Evolutionary conservation across 371 early-diverging fungal species (phyloP), one percentile per base, ranked within the genome.

Genomic region (Mucor saturninus): DNA sequence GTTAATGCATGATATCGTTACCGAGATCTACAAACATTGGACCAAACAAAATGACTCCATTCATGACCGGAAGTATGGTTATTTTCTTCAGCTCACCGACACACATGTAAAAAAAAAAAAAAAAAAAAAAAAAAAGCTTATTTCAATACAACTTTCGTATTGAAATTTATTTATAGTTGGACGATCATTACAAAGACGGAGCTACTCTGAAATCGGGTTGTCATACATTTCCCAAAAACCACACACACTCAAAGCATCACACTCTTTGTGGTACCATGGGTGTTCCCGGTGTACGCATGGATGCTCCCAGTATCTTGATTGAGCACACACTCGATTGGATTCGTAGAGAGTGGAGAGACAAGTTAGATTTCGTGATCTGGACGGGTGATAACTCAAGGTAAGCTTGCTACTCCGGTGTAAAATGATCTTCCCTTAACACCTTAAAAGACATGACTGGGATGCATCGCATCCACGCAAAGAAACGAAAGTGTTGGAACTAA

Each of bases 311-410:
- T 9, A 64, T 73, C 3, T 78, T 93, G 30, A 67, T 87, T 26
- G 78, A 91, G 42, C 83, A 86, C 3, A 91, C 92, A 0, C 74
- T 89, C 52, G 79, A 86, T 9, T 88, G 90, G 82, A 68, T 93
- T 46, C 71, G 70, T n/a, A 58, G 65, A n/a, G 71, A 84, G 37
- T 75, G 86, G 80, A 72, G 70, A 54, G 73, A 78, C 31, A 65
- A 77, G 28, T 69, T 91, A 40, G 91, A 93, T 69, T 93, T 93
- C 79, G 87, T 92, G 3, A 69, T 90, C n/a, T 91, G 90, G 86
- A 92, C 93, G 5, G 93, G 93, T 29, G 92, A 91, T 64, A 90
- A 87, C 69, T 83, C 52, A 42, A 42, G 43, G 43, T 42, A 9
- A 10, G 43, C 5, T 35, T 35, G 8, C 0, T 35, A 35, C 35